Conservation (phyloP, 2,329 filamentous ascomycete genomes). For the Talaromyces sp. region DNA sequence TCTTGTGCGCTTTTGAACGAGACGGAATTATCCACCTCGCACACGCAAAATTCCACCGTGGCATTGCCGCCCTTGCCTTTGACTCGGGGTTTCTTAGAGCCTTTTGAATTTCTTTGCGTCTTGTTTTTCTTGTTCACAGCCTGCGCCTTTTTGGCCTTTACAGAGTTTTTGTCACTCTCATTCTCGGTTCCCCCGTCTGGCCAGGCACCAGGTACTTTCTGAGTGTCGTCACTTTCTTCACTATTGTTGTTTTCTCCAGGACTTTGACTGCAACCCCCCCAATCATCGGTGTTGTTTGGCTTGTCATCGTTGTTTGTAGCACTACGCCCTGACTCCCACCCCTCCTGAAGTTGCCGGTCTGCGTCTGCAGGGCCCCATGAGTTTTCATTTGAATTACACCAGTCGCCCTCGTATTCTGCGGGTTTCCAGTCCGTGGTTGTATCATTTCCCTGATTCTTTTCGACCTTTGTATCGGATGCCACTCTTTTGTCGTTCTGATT, state of each 20-base stretch:
- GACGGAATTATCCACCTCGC: constrained; percentile 29
- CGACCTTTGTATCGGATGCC: neutral
- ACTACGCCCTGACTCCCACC: neutral
- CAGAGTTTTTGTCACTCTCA: neutral
- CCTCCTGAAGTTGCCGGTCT: neutral
- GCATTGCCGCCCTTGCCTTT: constrained; percentile 12
- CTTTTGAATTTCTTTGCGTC: neutral
- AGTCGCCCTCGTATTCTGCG: neutral
- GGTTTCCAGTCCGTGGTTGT: neutral
- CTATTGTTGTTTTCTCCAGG: neutral
- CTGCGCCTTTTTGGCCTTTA: neutral
- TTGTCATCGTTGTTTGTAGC: neutral
- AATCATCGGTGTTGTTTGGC: neutral
- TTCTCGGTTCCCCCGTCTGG: neutral
- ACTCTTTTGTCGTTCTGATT: neutral
- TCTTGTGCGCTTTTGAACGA: constrained; percentile 25
- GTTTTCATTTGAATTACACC: neutral
- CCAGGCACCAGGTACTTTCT: neutral
- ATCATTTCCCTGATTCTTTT: neutral
- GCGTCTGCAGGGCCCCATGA: neutral
- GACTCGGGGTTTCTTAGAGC: neutral
- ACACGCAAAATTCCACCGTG: constrained; percentile 25
- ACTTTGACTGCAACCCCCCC: neutral
- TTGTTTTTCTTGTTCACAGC: neutral
- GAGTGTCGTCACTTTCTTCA: neutral